Base-by-base conservation (phyloP, 257 asterid species). In the Solanum rostratum region DNA sequence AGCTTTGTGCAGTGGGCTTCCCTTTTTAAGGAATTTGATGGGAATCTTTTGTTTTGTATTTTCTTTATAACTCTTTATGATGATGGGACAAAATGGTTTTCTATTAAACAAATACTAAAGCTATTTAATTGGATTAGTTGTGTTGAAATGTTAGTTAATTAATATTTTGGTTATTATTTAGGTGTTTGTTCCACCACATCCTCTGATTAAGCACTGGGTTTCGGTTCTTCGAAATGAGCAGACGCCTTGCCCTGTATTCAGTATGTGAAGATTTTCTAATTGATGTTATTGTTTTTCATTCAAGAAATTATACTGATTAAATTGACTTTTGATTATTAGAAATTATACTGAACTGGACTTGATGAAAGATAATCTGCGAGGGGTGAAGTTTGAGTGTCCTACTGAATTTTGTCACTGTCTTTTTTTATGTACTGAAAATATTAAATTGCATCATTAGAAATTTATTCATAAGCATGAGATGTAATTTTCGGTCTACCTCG, bases 111-210 rank as follows among this genome's bases (percentile, higher is more conserved):
- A 78, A 78, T 78, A 50, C 6, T 16, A 45, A 27, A 78, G 46
- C 15, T 49, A 50, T 24, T 50, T 78, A 16, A 10, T 37, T 27
- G 13, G 79, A 29, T 54, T 62, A 46, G 45, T 46, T 30, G 55
- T 86, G 52, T 78, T 71, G 46, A 52, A 63, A 63, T 83, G 54
- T 60, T 33, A 82, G 49, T 65, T 43, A 80, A 10, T 84, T 41
- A 69, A 33, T 84, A 29, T 1, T 45, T 15, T 82, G 43, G 66
- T n/a, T 68, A 11, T 16, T 46, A 18, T 19, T 53, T 81, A 97
- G 99, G 97, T 95, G 63, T 95, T 91, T 89, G 99, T 97, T 71
- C 99, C 99, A 70, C 98, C 97, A 22, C 99, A 97, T 88, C 97
- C 98, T 76, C 88, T 95, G 86, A 93, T 97, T 74, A 95, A 97